Evolutionary conservation across 306 rosid species (phyloP), one percentile per base, ranked within the genome.

Genomic region (Trifolium dubium): DNA sequence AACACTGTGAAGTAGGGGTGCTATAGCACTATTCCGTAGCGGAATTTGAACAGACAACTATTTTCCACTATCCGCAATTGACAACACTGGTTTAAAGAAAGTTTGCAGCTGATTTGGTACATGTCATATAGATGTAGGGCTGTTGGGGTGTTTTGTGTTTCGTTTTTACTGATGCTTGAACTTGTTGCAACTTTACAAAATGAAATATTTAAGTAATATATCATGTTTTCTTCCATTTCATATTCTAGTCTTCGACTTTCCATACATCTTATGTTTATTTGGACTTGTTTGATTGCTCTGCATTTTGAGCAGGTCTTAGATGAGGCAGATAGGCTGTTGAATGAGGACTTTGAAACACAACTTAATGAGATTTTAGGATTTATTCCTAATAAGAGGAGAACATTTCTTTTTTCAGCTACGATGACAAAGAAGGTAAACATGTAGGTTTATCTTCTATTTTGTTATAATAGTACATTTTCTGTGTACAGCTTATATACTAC

Each of bases 361-460:
- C 78, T 93, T 37, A 88, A 87, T 87, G 96, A 93, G 78, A 88
- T 93, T 77, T 79, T 93, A 71, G 75, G 64, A 73, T 50, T 55
- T 46, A 85, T 93, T 71, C 97, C 98, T 51, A 88, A 81, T 63
- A 91, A 91, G 29, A 81, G 98, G 59, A 89, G 83, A 81, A 93
- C 98, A 8, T 91, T 88, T 83, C 77, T 93, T 64, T 93, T 93
- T 84, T 93, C 98, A 69, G 98, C 98, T 63, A 93, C 98, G 0
- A 91, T 91, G 98, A 93, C 98, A 8, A 89, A 86, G 74, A 93
- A 93, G 98, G 98, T 91, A 78, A 31, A 3, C 23, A 14, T 40
- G 44, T 58, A 60, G 39, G 71, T 72, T 58, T 37, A 37, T 37
- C 9, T 37, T 2, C 1, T 37, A 37, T 37, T 35, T 37, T 37